phyloP scores from a whole-genome alignment of 345 rosid genomes.

The Citrus cavaleriei region DNA sequence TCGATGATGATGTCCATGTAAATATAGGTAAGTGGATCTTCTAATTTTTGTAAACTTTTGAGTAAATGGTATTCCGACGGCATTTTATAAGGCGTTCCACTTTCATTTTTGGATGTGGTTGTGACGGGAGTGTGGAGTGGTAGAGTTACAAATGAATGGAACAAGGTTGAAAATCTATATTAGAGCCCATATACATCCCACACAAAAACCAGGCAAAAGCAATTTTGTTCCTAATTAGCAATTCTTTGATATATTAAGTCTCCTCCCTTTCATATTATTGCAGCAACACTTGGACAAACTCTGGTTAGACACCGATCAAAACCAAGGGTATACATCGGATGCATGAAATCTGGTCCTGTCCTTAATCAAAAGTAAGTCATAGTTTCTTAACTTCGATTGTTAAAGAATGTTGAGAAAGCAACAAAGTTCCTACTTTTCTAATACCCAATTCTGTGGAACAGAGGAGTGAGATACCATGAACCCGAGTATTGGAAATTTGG shows the following conservation, averaged over 20 bases:
- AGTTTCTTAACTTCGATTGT: slow-evolving; percentile 1
- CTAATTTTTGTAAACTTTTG: background rate
- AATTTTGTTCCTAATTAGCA: slow-evolving; percentile 5
- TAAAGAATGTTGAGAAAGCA: background rate
- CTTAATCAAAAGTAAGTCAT: slow-evolving; percentile 74
- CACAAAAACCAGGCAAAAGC: background rate
- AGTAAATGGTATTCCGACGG: background rate
- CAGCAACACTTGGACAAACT: slow-evolving; percentile 94
- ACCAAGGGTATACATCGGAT: slow-evolving; percentile 75
- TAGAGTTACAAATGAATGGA: background rate
- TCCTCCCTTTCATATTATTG: slow-evolving; percentile 17
- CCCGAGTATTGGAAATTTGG: slow-evolving; percentile 98
- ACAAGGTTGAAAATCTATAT: background rate
- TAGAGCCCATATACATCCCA: background rate
- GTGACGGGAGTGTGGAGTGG: background rate
- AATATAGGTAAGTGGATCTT: slow-evolving; percentile 57
- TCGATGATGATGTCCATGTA: slow-evolving; percentile 98
- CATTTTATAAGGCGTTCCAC: background rate
- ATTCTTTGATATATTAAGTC: background rate
- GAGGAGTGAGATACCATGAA: slow-evolving; percentile 97
- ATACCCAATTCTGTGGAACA: slow-evolving; percentile 27
- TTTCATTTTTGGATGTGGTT: background rate
- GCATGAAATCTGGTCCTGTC: slow-evolving; percentile 99
- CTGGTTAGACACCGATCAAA: slow-evolving; percentile 77
- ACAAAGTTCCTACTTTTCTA: background rate